phyloP scores from a whole-genome alignment of 1,284 basidiomycete species.

The Cutaneotrichosporon daszewskae region DNA sequence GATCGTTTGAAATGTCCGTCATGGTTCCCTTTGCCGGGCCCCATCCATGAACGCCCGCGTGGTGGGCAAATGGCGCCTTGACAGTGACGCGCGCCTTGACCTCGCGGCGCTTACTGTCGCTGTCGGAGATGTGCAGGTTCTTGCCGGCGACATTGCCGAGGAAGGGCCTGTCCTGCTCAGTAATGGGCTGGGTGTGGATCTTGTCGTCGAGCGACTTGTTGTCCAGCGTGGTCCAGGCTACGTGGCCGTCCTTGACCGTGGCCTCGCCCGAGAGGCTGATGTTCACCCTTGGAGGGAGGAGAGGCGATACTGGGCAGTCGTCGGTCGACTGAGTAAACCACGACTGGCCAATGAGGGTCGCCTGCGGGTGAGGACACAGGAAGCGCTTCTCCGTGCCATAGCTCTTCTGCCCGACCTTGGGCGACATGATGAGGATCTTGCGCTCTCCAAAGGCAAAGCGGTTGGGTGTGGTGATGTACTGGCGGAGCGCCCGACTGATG shows the following conservation, averaged over 20 bases:
- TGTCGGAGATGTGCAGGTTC: constrained; percentile 44
- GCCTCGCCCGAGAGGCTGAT: constrained; percentile 88
- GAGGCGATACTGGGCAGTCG: constrained; percentile 31
- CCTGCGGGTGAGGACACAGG: constrained; percentile 91
- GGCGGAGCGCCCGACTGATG: constrained; percentile 19
- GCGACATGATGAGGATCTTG: constrained; percentile 91
- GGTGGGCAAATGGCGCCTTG: constrained; percentile 62
- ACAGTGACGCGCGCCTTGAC: constrained; percentile 86
- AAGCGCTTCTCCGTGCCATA: constrained; percentile 96
- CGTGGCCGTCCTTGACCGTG: constrained; percentile 55
- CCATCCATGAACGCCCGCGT: constrained; percentile 24
- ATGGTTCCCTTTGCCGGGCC: constrained; percentile 25
- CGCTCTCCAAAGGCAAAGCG: constrained; percentile 85
- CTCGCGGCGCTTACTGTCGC: constrained; percentile 56
- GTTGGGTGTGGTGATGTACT: constrained; percentile 74
- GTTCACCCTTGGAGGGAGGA: constrained; percentile 69
- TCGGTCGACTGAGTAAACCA: constrained; percentile 64
- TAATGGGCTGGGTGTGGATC: constrained; percentile 30
- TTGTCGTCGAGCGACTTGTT: constrained; percentile 38
- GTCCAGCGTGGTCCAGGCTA: constrained; percentile 39
- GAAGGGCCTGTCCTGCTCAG: constrained; percentile 35
- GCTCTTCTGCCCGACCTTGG: constrained; percentile 92
- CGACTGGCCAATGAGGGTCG: constrained; percentile 85
- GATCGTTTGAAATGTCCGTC: constrained; percentile 66
- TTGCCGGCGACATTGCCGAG: constrained; percentile 42